phyloP scores from a whole-genome alignment of 148 eudicot species.

The Silene conica region DNA sequence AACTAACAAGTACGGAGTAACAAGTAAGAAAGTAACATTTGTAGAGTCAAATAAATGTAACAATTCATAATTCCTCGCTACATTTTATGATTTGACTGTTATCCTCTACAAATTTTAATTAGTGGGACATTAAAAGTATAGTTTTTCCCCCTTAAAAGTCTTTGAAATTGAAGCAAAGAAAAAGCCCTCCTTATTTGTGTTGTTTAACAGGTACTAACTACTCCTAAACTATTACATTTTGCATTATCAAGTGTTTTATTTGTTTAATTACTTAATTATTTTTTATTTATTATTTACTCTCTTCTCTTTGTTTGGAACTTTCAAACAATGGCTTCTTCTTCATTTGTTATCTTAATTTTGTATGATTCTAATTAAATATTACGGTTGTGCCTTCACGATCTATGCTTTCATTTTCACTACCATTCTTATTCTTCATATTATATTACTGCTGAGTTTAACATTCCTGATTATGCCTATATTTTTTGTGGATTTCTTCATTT shows the following conservation, averaged over 20 bases:
- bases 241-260: conserved; percentile 13
- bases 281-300: not conserved
- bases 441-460: not conserved
- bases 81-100: too few species aligned
- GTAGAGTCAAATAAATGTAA: too few species aligned
- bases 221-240: not conserved
- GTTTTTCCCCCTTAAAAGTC: conserved; percentile 11
- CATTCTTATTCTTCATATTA: conserved; percentile 17
- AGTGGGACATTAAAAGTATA: not conserved
- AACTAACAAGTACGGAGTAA: too few species aligned
- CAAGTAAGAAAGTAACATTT: too few species aligned
- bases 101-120: not conserved
- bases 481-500: not conserved
- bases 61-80: too few species aligned
- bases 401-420: conserved; percentile 29
- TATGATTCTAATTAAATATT: conserved; percentile 7
- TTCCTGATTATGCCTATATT: not conserved
- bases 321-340: conserved; percentile 1
- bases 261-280: too few species aligned
- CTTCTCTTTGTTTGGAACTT: conserved; percentile 32
- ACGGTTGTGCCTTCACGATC: conserved; percentile 43
- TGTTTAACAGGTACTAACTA: conserved; percentile 10
- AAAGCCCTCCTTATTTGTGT: not conserved
- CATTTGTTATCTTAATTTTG: not conserved
- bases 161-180: conserved; percentile 12